Evolutionary conservation across 306 rosid genomes (phyloP).

Genomic region (Quercus rubra): DNA sequence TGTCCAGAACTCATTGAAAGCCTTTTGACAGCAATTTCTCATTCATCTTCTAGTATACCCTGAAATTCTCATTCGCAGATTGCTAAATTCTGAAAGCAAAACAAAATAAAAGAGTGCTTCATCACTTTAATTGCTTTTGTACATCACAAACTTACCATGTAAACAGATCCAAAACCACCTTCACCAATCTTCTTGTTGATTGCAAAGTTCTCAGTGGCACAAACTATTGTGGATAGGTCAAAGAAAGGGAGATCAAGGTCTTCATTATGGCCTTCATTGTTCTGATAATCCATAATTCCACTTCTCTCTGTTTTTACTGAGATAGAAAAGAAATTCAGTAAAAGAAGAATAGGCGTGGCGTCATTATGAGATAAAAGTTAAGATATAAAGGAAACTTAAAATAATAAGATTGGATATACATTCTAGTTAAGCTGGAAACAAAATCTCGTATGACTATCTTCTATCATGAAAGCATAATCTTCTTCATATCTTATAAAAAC

Average conservation of each 20-base stretch:
- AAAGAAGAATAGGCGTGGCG: background rate
- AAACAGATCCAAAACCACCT: slow-evolving; percentile 69
- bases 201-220: slow-evolving; percentile 49
- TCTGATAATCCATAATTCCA: background rate
- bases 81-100: no score
- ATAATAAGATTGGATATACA: background rate
- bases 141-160: slow-evolving; percentile 20
- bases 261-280: slow-evolving; percentile 8
- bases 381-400: background rate
- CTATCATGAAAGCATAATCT: no score
- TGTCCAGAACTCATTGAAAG: slow-evolving; percentile 52
- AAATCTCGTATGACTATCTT: no score
- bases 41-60: slow-evolving; percentile 50
- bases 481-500: no score
- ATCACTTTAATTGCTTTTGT: background rate
- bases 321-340: background rate
- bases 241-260: slow-evolving; percentile 48
- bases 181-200: slow-evolving; percentile 39
- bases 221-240: slow-evolving; percentile 25
- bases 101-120: no score
- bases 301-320: background rate
- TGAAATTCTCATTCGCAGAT: background rate
- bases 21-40: slow-evolving; percentile 63
- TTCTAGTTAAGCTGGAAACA: background rate
- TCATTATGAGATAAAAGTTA: background rate